phyloP scores from a whole-genome alignment of 2,329 filamentous ascomycete species.

The Dothistroma septosporum region DNA sequence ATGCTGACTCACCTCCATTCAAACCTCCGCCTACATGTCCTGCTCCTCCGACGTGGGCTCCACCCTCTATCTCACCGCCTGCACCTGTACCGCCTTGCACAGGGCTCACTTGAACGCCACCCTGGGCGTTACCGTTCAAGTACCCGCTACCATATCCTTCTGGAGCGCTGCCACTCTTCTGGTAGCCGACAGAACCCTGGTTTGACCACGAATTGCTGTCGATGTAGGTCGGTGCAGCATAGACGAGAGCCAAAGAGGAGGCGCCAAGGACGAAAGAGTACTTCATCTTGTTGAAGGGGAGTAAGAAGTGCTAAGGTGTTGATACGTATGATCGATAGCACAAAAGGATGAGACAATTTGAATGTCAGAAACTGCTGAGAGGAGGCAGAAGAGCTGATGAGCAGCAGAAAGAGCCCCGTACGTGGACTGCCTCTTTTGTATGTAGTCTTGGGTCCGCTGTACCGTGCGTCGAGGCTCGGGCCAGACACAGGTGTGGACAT shows the following conservation, averaged over 20 bases:
- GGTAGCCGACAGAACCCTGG: neutral
- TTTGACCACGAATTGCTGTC: neutral
- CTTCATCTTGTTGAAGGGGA: neutral
- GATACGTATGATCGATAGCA: neutral
- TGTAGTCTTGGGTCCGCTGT: neutral
- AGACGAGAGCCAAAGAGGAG: neutral
- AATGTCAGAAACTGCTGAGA: neutral
- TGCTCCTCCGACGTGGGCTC: neutral
- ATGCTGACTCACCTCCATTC: neutral
- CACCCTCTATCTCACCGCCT: neutral
- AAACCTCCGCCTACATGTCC: neutral
- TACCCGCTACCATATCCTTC: neutral
- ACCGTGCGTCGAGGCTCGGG: neutral
- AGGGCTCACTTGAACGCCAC: neutral
- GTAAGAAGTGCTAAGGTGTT: neutral
- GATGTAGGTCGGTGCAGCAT: neutral
- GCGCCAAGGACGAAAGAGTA: conserved; percentile 5
- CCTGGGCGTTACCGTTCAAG: neutral
- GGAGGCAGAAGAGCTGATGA: neutral
- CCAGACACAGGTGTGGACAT: neutral
- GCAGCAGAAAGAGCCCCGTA: neutral
- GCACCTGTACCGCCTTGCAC: neutral
- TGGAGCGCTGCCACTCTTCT: neutral
- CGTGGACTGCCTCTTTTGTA: neutral
- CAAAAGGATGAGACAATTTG: neutral